Evolutionary conservation across 306 rosid species (phyloP), one percentile per base, ranked within the genome.

Genomic region (Quercus rubra): DNA sequence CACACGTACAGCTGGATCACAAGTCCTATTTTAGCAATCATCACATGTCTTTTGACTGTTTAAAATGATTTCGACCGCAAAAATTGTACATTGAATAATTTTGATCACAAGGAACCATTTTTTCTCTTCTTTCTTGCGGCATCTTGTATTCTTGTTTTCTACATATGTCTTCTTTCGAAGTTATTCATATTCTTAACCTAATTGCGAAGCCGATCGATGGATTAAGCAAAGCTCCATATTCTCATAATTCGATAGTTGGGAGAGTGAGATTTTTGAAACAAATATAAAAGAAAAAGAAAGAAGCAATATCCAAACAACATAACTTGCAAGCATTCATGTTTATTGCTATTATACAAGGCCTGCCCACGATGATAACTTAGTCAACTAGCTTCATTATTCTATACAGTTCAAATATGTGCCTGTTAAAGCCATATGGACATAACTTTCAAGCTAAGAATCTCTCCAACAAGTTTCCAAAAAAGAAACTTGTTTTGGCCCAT

Each of bases 401-500:
- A 75, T 85, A 85, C 91, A 86, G 31, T 18, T 46, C 41, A 70
- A 66, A 17, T 3, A 64, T 57, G 74, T n/a, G 74, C 55, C 70
- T 76, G 52, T 33, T 33, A 71, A 56, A 77, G 59, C 67, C 66
- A 76, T 74, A 41, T 76, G 66, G n/a, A 31, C 5, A 30, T 25
- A 0, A 49, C 20, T 66, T 51, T 79, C 76, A 92, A 78, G 83
- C 86, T 78, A 92, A 84, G 84, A 92, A 88, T 80, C 85, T 90
- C 81, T 94, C 95, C 27, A 92, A 78, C 90, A 89, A 86, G 90
- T 90, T 89, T 2, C 97, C 93, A 73, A 92, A 91, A 91, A 90
- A 94, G 93, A 94, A 92, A 79, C 91, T 89, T 4, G 89, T 89
- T 81, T 91, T 94, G 31, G 89, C 87, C 97, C 95, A 88, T 81